A percentile compares a stretch with the other conserved stretches of the same genome.
phyloP scores from a whole-genome alignment of 352 stramenopile species.

The Globisporangium yorkense region DNA sequence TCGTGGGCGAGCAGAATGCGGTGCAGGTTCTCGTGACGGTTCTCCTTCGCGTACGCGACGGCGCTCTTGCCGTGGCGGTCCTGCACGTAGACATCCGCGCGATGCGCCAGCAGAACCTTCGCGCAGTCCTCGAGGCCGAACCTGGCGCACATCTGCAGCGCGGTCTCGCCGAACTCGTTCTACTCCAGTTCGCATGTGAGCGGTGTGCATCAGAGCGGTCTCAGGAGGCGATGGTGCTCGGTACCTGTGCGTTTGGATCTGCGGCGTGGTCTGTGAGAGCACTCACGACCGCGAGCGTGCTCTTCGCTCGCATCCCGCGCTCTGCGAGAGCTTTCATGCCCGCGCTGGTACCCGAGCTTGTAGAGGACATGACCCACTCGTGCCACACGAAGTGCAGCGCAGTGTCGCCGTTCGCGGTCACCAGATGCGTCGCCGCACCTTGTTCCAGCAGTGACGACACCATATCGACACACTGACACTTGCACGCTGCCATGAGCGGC shows the following conservation, averaged over 20 bases:
- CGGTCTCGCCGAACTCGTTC: slow-evolving; percentile 62
- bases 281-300: slow-evolving; percentile 31
- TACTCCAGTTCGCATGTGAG: slow-evolving; percentile 7
- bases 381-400: slow-evolving; percentile 62
- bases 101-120: slow-evolving; percentile 40
- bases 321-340: slow-evolving; percentile 25
- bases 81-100: slow-evolving; percentile 20
- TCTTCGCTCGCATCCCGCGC: slow-evolving; percentile 26
- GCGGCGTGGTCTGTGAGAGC: slow-evolving; percentile 24
- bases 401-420: slow-evolving; percentile 60
- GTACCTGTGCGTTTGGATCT: slow-evolving; percentile 55
- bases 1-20: slow-evolving; percentile 36
- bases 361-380: slow-evolving; percentile 23
- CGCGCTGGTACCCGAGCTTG: slow-evolving; percentile 6
- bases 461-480: slow-evolving; percentile 40
- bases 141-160: slow-evolving; percentile 45
- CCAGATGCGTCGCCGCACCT: slow-evolving; percentile 38
- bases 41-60: slow-evolving; percentile 31
- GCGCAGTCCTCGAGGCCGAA: slow-evolving; percentile 51
- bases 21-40: slow-evolving; percentile 27
- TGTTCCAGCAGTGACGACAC: slow-evolving; percentile 40
- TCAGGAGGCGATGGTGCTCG: not conserved
- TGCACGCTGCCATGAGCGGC: slow-evolving; percentile 67
- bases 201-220: not conserved
- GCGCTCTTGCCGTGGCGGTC: slow-evolving; percentile 41